Base-by-base conservation (phyloP, 345 rosid genomes). In the Cochlearia excelsa region DNA sequence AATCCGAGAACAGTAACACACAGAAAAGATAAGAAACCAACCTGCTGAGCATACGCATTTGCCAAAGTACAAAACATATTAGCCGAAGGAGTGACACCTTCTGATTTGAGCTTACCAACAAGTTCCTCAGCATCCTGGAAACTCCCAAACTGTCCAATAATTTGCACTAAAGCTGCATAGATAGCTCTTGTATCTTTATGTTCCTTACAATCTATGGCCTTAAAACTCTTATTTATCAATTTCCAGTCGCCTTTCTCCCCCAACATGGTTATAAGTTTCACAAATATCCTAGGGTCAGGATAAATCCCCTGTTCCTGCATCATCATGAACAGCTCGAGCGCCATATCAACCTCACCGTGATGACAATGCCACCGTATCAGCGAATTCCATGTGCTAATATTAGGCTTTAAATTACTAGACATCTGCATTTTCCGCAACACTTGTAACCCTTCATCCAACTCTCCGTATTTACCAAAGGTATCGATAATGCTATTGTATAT, bases 31-130 rank as follows among this genome's bases (percentile, higher is more conserved):
- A 30, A 9, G 44, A 30, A 56, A 56, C 26, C 23, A 56, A 84
- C 84, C 92, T 80, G 88, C 66, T 82, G 84, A 66, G 92, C 92
- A 77, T 82, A 85, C 47, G 92, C 86, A 79, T 85, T 81, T 34
- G 92, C 92, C 62, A 85, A 65, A 45, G 77, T 81, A 54, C 82
- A 82, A 70, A 75, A 79, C 75, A 75, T 40, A 66, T 70, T 76
- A 31, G 77, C 69, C 0, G 92, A 77, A 71, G 70, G 80, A 49
- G 27, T 73, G 2, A 79, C 59, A 47, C 84, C 86, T 70, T 80
- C 77, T 7, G 77, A 72, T 65, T 76, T 79, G 27, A 85, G 73
- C 70, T 84, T 76, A 67, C 77, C 66, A 48, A 82, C 67, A 73
- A 81, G 83, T 49, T 72, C 80, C 59, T 77, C 77, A 1, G 77